Evolutionary conservation across 2,329 filamentous ascomycete genomes (phyloP).

Genomic region (Colletotrichum tabaci): DNA sequence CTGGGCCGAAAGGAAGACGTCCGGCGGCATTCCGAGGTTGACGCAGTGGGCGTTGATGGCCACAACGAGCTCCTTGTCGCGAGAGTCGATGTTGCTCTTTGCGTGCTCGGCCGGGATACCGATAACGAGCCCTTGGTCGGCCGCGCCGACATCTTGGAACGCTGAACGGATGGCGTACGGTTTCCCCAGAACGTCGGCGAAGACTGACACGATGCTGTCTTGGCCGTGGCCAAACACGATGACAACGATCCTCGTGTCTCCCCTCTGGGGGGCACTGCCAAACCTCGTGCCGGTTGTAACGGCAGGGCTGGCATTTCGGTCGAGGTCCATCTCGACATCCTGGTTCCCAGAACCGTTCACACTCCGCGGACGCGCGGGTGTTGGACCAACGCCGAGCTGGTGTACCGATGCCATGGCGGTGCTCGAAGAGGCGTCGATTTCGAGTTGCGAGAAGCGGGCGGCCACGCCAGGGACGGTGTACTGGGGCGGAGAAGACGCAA

Average conservation of each 20-base stretch:
- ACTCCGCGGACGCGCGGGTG: slow-evolving; percentile 48
- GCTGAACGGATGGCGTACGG: slow-evolving; percentile 72
- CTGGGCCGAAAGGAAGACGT: slow-evolving; percentile 73
- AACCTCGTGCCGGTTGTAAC: slow-evolving; percentile 57
- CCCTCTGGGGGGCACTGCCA: slow-evolving; percentile 63
- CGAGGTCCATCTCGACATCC: slow-evolving; percentile 52
- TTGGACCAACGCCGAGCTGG: slow-evolving; percentile 53
- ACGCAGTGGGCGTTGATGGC: slow-evolving; percentile 85
- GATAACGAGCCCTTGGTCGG: slow-evolving; percentile 76
- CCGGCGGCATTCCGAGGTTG: slow-evolving; percentile 78
- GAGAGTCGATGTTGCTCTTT: slow-evolving; percentile 69
- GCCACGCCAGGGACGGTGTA: slow-evolving; percentile 22
- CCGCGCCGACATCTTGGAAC: slow-evolving; percentile 67
- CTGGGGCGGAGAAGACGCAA: slow-evolving; percentile 9
- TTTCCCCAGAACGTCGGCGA: slow-evolving; percentile 86
- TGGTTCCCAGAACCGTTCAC: slow-evolving; percentile 46
- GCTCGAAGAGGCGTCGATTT: slow-evolving; percentile 20
- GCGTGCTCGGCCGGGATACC: slow-evolving; percentile 74
- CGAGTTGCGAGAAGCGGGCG: slow-evolving; percentile 38
- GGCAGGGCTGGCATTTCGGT: slow-evolving; percentile 53
- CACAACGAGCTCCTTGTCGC: slow-evolving; percentile 72
- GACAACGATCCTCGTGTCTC: slow-evolving; percentile 72
- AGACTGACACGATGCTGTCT: slow-evolving; percentile 80
- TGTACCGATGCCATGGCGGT: slow-evolving; percentile 57
- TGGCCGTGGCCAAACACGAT: slow-evolving; percentile 81